Evolutionary conservation across 2,329 filamentous ascomycete genomes (phyloP), one percentile per base, ranked within the genome.

Genomic region (Pleurostoma richardsiae): DNA sequence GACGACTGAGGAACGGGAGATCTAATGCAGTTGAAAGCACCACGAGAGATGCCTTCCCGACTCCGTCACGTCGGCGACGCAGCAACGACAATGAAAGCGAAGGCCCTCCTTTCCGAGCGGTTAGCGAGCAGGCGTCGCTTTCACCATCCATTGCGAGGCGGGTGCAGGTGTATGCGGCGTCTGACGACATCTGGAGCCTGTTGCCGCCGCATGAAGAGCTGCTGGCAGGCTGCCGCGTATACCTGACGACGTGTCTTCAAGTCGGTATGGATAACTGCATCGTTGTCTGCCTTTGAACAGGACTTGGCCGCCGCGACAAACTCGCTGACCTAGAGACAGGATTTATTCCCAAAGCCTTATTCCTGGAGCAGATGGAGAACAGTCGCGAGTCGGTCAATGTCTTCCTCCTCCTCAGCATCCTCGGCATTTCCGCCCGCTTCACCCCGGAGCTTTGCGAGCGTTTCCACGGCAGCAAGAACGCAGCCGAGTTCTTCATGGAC

Each of bases 281-380:
- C n/a, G 33, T n/a, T 8, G n/a, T 8, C n/a, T 36, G 33, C 8
- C 33, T 36, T 36, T 19, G 19, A 19, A 19, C 19, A 19, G 19
- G 19, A 19, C 19, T 19, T 19, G 19, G 19, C 19, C 19, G 19
- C 19, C 19, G 19, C 19, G 19, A 19, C 19, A 19, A 19, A 19
- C 19, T 19, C 19, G 19, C 19, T 19, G 19, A 19, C 19, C 19
- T 19, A 19, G 19, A 19, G 19, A 19, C 33, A 36, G 33, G 61
- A 5, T 65, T 64, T 46, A 49, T 65, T 7, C 61, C 62, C 11
- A 62, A 63, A 41, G 50, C 55, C 4, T 44, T 63, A 31, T 65
- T 65, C 44, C 51, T 64, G 27, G 57, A 61, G 36, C 46, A 51
- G 27, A 47, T 65, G 8, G 44, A 46, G 11, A 48, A 52, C 27